Percentiles rank a stretch among this genome's conserved stretches.
These are phyloP conservation scores for Scheffersomyces amazonensis DNA, from an alignment of 805 yeast genomes.

Conservation along the genomic window DNA sequence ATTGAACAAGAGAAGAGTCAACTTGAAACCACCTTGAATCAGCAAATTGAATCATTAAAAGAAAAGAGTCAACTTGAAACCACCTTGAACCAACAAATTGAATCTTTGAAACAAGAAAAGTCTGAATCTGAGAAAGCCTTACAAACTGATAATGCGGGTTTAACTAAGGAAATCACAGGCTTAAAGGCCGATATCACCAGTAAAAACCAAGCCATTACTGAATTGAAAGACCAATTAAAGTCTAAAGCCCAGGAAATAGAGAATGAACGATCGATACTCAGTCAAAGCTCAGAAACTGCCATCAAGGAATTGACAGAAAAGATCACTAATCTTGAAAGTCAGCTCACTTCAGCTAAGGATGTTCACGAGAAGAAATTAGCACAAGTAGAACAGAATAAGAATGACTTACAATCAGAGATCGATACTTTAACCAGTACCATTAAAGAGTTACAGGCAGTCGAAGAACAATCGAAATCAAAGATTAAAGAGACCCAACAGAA, in stretches of 20 bases:
- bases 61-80: no score
- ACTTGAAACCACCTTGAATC: no score
- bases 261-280: conserved; percentile 45
- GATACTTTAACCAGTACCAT: background rate
- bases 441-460: no score
- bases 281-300: conserved; percentile 48
- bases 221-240: conserved; percentile 19
- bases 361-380: conserved; percentile 9
- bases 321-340: conserved; percentile 41
- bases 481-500: conserved; percentile 1
- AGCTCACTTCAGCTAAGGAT: conserved; percentile 11
- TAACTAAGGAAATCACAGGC: no score
- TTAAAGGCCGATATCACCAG: no score
- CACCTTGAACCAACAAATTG: no score
- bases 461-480: background rate
- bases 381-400: conserved; percentile 1
- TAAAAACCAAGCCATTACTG: background rate
- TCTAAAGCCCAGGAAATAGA: conserved; percentile 45
- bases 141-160: no score
- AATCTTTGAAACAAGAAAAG: no score
- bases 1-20: no score
- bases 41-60: no score
- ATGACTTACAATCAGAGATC: background rate
- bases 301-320: conserved; percentile 48
- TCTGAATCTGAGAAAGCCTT: no score